These are phyloP conservation scores for Miscanthus lutarioriparius DNA, from an alignment of 176 grass and related monocot species.

Conservation along the genomic window DNA sequence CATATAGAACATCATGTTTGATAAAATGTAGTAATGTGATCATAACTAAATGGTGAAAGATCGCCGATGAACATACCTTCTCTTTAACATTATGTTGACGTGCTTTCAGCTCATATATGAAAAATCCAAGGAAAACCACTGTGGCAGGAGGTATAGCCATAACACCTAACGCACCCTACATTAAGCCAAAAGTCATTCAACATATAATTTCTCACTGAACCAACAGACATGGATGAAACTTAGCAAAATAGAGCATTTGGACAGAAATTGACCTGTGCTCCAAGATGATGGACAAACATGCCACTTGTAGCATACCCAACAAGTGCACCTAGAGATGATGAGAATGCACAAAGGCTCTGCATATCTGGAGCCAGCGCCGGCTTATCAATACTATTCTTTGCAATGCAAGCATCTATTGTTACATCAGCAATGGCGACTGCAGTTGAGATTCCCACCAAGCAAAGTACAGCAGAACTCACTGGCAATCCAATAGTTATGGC, in stretches of 20 bases:
- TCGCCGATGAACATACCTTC: conserved; percentile 55
- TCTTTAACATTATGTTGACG: conserved; percentile 53
- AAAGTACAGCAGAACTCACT: conserved; percentile 60
- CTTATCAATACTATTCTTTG: conserved; percentile 88
- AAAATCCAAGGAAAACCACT: conserved; percentile 70
- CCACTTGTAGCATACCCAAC: conserved; percentile 78
- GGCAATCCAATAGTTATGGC: conserved; percentile 45
- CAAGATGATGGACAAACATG: conserved; percentile 72
- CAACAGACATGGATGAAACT: conserved; percentile 23
- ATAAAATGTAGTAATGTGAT: neutral
- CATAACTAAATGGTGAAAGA: conserved; percentile 9
- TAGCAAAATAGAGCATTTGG: conserved; percentile 2
- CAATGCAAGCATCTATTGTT: conserved; percentile 90
- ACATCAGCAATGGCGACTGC: conserved; percentile 79
- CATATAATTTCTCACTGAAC: neutral
- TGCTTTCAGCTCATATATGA: conserved; percentile 67
- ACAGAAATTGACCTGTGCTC: conserved; percentile 56
- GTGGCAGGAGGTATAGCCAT: conserved; percentile 63
- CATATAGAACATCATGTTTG: neutral
- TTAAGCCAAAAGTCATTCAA: neutral
- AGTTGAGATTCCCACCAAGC: conserved; percentile 69
- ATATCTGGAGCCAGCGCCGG: conserved; percentile 79
- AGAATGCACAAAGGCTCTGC: conserved; percentile 79
- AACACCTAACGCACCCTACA: conserved; percentile 71
- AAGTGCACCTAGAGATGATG: conserved; percentile 78